These are phyloP conservation scores for Boletus rubescentipes DNA, from an alignment of 768 basidiomycete species.

Conservation along the genomic window DNA sequence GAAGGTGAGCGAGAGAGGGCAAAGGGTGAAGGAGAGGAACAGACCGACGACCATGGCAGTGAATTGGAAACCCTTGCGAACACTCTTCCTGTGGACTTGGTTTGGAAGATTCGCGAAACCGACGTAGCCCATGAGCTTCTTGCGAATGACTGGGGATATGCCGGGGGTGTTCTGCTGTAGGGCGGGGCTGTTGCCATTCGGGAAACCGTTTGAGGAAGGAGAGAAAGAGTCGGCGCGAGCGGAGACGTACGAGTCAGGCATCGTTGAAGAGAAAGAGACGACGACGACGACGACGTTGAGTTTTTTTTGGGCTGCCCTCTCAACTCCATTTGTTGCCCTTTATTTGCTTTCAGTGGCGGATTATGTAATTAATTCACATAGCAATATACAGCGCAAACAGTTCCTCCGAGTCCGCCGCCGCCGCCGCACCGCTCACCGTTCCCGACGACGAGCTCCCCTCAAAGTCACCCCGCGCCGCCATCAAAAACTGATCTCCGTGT, in stretches of 20 bases:
- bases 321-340: constrained; percentile 21
- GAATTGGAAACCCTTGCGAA: constrained; percentile 98
- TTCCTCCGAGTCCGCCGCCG: constrained; percentile 21
- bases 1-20: constrained; percentile 6
- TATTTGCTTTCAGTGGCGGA: constrained; percentile 37
- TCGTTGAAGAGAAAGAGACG: constrained; percentile 33
- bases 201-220: constrained; percentile 52
- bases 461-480: constrained; percentile 1
- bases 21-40: constrained; percentile 34
- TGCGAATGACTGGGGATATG: constrained; percentile 55
- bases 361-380: not conserved
- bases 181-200: constrained; percentile 66
- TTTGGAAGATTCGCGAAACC: constrained; percentile 98
- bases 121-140: constrained; percentile 94
- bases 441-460: not conserved
- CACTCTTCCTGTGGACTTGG: constrained; percentile 98
- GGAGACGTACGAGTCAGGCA: constrained; percentile 78
- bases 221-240: constrained; percentile 57
- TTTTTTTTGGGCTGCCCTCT: constrained; percentile 44
- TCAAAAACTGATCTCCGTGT: constrained; percentile 4
- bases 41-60: constrained; percentile 98
- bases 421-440: not conserved
- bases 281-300: constrained; percentile 30
- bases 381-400: constrained; percentile 45
- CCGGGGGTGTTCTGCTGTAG: constrained; percentile 38